phyloP scores from a whole-genome alignment of 352 stramenopile genomes.

The Globisporangium parvum region DNA sequence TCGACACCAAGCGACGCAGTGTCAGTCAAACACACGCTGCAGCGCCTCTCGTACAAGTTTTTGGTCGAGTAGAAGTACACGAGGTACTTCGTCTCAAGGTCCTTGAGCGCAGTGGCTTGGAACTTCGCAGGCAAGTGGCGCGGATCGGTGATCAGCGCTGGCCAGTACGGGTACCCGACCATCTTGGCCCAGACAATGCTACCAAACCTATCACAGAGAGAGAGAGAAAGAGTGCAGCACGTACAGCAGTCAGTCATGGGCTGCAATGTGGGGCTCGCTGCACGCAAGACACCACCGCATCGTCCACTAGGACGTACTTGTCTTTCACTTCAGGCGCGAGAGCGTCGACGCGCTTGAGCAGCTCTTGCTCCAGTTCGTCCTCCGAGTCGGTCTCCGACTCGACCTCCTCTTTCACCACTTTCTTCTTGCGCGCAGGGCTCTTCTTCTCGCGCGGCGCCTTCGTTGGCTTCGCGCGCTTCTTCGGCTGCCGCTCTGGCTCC shows the following conservation, averaged over 20 bases:
- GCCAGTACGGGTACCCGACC: slow-evolving; percentile 78
- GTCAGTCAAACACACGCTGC: not conserved
- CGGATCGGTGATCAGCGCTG: slow-evolving; percentile 65
- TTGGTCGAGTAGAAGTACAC: slow-evolving; percentile 79
- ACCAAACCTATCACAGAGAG: slow-evolving; percentile 36
- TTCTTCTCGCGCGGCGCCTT: slow-evolving; percentile 18
- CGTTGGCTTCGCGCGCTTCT: slow-evolving; percentile 32
- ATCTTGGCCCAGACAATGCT: slow-evolving; percentile 82
- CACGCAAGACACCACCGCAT: not conserved
- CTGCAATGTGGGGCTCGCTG: not conserved
- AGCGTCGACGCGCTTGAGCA: slow-evolving; percentile 34
- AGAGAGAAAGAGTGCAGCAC: not conserved
- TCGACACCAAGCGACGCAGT: not conserved
- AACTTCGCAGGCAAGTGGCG: slow-evolving; percentile 35
- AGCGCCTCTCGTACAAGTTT: slow-evolving; percentile 40
- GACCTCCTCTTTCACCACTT: slow-evolving; percentile 12
- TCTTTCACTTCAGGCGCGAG: slow-evolving; percentile 50
- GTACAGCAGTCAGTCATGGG: not conserved
- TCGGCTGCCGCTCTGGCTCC: slow-evolving; percentile 38
- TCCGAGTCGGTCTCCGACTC: slow-evolving; percentile 32
- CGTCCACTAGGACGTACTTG: slow-evolving; percentile 24
- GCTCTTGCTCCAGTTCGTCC: slow-evolving; percentile 30
- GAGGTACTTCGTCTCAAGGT: slow-evolving; percentile 61
- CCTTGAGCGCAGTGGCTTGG: slow-evolving; percentile 39
- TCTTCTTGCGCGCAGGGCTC: slow-evolving; percentile 39